A percentile compares a stretch with the other conserved stretches of the same genome.
phyloP scores from a whole-genome alignment of 306 rosid species.

The Oxytropis ochrocephala region DNA sequence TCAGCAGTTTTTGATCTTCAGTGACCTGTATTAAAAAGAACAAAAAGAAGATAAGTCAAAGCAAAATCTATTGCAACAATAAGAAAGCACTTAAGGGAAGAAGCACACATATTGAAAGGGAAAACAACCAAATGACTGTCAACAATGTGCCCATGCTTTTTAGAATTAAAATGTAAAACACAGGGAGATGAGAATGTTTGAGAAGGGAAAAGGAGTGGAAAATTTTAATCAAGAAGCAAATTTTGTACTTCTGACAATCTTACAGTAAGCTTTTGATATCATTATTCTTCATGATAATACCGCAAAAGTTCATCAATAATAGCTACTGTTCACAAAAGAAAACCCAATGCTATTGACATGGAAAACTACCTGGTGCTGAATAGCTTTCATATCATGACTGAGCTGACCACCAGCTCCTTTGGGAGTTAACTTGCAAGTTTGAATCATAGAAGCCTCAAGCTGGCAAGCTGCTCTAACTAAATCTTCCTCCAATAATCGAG shows the following conservation, averaged over 20 bases:
- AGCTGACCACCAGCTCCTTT: slow-evolving; percentile 49
- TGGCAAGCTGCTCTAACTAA: slow-evolving; percentile 97
- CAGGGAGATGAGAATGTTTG: not conserved
- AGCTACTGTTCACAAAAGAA: not conserved
- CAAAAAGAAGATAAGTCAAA: not conserved
- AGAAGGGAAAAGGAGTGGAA: not conserved
- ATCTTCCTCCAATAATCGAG: slow-evolving; percentile 76
- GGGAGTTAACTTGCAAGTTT: slow-evolving; percentile 78
- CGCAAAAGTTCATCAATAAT: not conserved
- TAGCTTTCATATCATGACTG: slow-evolving; percentile 88
- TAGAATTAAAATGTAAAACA: not conserved
- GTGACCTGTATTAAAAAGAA: slow-evolving; percentile 45
- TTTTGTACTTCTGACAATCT: not conserved
- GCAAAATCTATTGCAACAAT: slow-evolving; percentile 1
- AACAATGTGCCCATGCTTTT: not conserved
- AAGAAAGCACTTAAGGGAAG: slow-evolving; percentile 2
- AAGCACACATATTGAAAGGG: not conserved
- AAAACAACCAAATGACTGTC: not conserved
- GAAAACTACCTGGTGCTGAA: slow-evolving; percentile 73
- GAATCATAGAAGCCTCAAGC: slow-evolving; percentile 92
- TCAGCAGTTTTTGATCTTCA: slow-evolving; percentile 70
- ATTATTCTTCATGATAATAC: not conserved
- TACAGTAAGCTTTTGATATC: not conserved
- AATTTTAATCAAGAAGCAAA: not conserved
- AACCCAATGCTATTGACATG: not conserved